Percentiles rank a stretch among this genome's conserved stretches.
Evolutionary conservation across 208 protist species (phyloP).

Genomic region (Trypanosoma vivax): DNA sequence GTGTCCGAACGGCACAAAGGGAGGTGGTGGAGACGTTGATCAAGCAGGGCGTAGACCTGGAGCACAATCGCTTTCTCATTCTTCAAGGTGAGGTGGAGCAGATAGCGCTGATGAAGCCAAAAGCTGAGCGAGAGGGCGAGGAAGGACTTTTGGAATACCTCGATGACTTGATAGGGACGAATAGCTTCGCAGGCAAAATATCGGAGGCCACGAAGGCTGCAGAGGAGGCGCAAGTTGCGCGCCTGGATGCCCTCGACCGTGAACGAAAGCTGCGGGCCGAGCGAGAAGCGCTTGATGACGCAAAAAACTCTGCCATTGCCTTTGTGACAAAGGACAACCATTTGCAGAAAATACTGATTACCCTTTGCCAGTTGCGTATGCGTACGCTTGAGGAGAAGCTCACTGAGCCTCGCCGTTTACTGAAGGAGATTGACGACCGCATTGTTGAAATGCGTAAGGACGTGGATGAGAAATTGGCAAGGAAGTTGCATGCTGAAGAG

Average conservation of each 20-base stretch:
- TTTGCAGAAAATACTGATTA: conserved; percentile 84
- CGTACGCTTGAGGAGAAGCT: conserved; percentile 66
- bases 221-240: conserved; percentile 90
- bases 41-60: conserved; percentile 97
- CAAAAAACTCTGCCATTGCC: conserved; percentile 91
- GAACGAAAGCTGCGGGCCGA: conserved; percentile 94
- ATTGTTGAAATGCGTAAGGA: conserved; percentile 49
- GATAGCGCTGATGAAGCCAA: conserved; percentile 99
- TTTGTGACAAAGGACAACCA: conserved; percentile 94
- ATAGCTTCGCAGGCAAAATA: conserved; percentile 91
- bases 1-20: conserved; percentile 55
- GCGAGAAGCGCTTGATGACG: conserved; percentile 87
- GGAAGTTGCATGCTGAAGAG: conserved; percentile 51
- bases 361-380: conserved; percentile 89
- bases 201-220: conserved; percentile 61
- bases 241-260: conserved; percentile 88
- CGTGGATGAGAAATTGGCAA: conserved; percentile 26
- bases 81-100: conserved; percentile 99
- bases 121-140: conserved; percentile 93
- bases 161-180: conserved; percentile 99
- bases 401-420: conserved; percentile 55
- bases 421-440: conserved; percentile 63
- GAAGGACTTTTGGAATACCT: conserved; percentile 99
- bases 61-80: conserved; percentile 99
- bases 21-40: conserved; percentile 90